Evolutionary conservation across 352 stramenopile species (phyloP), one percentile per base, ranked within the genome.

Genomic region (Thalassiosira hispida): DNA sequence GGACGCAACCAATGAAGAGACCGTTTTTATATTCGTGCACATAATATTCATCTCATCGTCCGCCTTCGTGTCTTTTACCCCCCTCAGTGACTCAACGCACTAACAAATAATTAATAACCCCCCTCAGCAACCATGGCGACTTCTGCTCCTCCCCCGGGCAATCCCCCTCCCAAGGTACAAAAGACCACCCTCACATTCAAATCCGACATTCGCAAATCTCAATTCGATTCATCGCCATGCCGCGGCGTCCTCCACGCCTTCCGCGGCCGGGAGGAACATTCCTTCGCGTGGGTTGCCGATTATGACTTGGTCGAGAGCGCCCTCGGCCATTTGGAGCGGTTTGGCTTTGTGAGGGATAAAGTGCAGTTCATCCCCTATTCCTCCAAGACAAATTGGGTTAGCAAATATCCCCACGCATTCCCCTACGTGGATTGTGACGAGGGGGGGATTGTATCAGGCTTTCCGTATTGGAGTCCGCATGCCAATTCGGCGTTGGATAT

Each of bases 261-360:
- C 16, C 61, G 53, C 22, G 20, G 56, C 18, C 18, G 51, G 8
- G 70, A 79, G 40, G 70, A 79, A 31, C 59, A 71, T 18, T 40
- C 59, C 60, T 79, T 66, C 33, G 70, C 61, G 8, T 79, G 70
- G 70, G 59, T 79, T n/a, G 47, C 59, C 27, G 38, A 61, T 49
- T 64, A 56, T 22, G 49, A 75, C n/a, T 38, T 31, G n/a, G 38
- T 57, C 25, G 35, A 59, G 6, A 22, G 18, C 1, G 29, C 49
- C n/a, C 18, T 33, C 16, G 18, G 25, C 1, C 40, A 56, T 40
- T 23, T 67, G 12, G 59, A 60, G 7, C 14, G 44, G 3, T 55
- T 44, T 27, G 59, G 59, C 25, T 66, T 53, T 51, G 9, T 8
- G 1, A 18, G 20, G 6, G 22, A 35, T 23, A 33, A 22, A 14